phyloP scores from a whole-genome alignment of 345 rosid species.

The Trapa incisa region DNA sequence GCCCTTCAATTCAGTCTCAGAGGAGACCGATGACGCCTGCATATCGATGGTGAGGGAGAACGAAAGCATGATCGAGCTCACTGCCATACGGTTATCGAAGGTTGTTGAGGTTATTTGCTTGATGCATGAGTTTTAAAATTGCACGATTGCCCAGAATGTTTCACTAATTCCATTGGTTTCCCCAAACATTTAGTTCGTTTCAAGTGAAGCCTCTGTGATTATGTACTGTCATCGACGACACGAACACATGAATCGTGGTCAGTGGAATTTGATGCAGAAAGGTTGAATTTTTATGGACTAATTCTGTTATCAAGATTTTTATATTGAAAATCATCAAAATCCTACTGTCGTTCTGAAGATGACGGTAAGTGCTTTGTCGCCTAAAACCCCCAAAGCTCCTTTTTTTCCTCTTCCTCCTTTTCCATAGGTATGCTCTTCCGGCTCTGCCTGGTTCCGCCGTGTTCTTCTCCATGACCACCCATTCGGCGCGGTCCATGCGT shows the following conservation, averaged over 20 bases:
- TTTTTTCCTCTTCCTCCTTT: neutral
- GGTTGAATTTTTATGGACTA: neutral
- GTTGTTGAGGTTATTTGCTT: neutral
- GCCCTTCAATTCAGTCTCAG: constrained; percentile 34
- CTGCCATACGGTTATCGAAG: neutral
- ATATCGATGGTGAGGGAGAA: neutral
- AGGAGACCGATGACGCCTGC: constrained; percentile 1
- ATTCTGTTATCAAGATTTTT: neutral
- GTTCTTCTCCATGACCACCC: constrained; percentile 17
- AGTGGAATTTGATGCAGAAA: neutral
- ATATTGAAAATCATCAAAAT: too few species aligned
- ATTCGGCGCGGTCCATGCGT: constrained; percentile 45
- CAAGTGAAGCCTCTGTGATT: neutral
- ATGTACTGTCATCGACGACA: too few species aligned
- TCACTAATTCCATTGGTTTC: neutral
- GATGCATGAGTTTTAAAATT: neutral
- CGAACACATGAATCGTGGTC: neutral
- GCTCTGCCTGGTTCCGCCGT: neutral
- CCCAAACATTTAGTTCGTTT: neutral
- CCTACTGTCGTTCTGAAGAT: neutral
- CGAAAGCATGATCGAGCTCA: neutral
- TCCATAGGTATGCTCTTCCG: neutral
- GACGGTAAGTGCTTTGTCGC: neutral
- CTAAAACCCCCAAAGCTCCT: neutral
- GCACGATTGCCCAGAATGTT: neutral